These are phyloP conservation scores for Fraxinus ornus DNA, from an alignment of 305 asterid genomes.

Conservation along the genomic window DNA sequence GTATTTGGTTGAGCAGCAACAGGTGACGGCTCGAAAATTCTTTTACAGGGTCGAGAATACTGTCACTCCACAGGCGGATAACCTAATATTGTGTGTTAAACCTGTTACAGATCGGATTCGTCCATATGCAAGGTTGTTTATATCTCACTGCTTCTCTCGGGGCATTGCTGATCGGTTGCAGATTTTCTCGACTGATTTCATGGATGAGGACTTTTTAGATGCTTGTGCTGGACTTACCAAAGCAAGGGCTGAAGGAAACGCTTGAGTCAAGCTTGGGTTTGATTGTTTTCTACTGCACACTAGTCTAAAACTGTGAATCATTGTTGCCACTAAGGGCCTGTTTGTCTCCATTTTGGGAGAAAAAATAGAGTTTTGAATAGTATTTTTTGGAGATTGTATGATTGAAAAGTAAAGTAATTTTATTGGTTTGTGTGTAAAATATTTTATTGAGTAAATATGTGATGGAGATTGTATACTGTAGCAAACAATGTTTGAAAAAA, in stretches of 20 bases:
- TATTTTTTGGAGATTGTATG: too few relatives aligned
- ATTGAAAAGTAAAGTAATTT: too few relatives aligned
- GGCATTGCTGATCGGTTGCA: conserved; percentile 66
- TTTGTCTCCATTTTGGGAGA: too few relatives aligned
- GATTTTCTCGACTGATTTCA: conserved; percentile 77
- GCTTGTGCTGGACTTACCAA: conserved; percentile 70
- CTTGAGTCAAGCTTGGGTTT: conserved; percentile 18
- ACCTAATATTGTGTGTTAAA: conserved; percentile 80
- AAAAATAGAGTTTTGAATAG: too few relatives aligned
- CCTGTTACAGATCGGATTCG: conserved; percentile 79
- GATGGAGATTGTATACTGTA: too few relatives aligned
- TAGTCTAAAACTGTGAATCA: conserved; percentile 3
- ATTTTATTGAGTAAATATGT: too few relatives aligned
- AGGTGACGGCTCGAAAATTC: conserved; percentile 51
- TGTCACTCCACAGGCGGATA: conserved; percentile 92
- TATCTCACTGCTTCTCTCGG: conserved; percentile 42
- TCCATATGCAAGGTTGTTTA: conserved; percentile 66
- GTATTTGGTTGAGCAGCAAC: conserved; percentile 61
- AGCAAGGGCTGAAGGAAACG: conserved; percentile 54
- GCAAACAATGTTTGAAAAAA: too few relatives aligned
- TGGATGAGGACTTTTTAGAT: conserved; percentile 78
- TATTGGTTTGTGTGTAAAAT: too few relatives aligned
- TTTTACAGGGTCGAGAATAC: conserved; percentile 97
- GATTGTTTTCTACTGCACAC: neutral
- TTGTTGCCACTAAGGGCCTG: neutral